Evolutionary conservation across 73 alveolate species (phyloP).

Genomic region (Tetrahymena malaccensis): DNA sequence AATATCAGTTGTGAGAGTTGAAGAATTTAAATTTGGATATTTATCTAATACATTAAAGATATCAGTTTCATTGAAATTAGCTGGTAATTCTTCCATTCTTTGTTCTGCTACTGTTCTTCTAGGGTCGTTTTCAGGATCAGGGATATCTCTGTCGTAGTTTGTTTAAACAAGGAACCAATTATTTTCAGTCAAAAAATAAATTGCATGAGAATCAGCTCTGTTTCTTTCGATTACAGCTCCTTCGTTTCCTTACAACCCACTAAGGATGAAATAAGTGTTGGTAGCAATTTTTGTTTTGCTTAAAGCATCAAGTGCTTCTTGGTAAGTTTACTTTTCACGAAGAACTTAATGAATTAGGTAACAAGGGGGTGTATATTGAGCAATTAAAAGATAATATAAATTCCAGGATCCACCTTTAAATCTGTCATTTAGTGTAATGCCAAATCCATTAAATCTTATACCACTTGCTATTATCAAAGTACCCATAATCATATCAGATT

Average conservation of each 20-base stretch:
- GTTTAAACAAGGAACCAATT: slow-evolving; percentile 5
- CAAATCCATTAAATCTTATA: background rate
- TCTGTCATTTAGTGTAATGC: background rate
- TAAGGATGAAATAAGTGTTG: background rate
- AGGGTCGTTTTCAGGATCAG: background rate
- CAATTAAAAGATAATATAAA: background rate
- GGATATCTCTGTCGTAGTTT: background rate
- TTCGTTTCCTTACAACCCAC: background rate
- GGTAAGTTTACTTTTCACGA: background rate
- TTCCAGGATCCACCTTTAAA: background rate
- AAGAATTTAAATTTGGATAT: background rate
- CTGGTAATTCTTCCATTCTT: background rate
- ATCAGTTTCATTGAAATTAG: background rate
- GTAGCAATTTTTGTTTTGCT: background rate
- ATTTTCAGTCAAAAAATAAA: background rate
- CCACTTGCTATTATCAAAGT: background rate
- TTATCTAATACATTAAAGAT: background rate
- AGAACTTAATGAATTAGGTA: background rate
- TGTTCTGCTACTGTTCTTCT: slow-evolving; percentile 2
- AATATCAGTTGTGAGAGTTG: background rate
- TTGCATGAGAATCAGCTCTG: background rate
- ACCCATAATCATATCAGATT: background rate
- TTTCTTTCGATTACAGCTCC: slow-evolving; percentile 6
- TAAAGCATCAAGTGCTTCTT: background rate
- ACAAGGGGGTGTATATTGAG: background rate